Evolutionary conservation across 352 stramenopile genomes (phyloP), one percentile per base, ranked within the genome.

Genomic region (Stephanocyclus meneghinianus): DNA sequence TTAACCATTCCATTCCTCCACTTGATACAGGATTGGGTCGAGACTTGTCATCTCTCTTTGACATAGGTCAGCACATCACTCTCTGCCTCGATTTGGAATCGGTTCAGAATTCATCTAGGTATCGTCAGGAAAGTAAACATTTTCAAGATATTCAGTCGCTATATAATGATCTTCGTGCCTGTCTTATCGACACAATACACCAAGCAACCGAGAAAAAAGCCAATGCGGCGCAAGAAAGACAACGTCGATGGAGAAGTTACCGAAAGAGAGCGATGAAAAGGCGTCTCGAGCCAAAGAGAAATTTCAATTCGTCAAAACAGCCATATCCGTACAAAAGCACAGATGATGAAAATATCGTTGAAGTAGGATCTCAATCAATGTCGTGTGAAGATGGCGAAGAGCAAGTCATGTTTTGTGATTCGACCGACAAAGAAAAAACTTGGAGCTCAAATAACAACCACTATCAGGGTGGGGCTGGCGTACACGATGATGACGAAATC

Each of bases 51-150:
- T 73, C 70, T n/a, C 68, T 93, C 1, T 91, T 93, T 73, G 83
- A 84, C 30, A 87, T 93, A 62, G 88, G 88, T 56, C 88, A 93
- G 68, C 86, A 93, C 63, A 89, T 93, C 47, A 91, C 86, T 26
- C 77, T 92, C 32, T 73, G 74, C 42, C 76, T 84, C 4, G 60
- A 85, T 35, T 18, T 65, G 0, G 55, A 78, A n/a, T 56, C 64
- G 51, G 51, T 62, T 15, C 42, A 8, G 42, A 40, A 44, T 51
- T 35, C 56, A 21, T 30, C 29, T 1, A 42, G 51, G 29, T 45
- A 37, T 51, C 40, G 40, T 44, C 37, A 35, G 57, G 16, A 51
- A 9, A 37, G 48, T 8, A 42, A 55, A 15, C 35, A 57, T 72
- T 50, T 57, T 16, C 47, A 71, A n/a, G 76, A 75, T 16, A 70